Evolutionary conservation across 768 basidiomycete genomes (phyloP), one percentile per base, ranked within the genome.

Genomic region (Lentinus brumalis): DNA sequence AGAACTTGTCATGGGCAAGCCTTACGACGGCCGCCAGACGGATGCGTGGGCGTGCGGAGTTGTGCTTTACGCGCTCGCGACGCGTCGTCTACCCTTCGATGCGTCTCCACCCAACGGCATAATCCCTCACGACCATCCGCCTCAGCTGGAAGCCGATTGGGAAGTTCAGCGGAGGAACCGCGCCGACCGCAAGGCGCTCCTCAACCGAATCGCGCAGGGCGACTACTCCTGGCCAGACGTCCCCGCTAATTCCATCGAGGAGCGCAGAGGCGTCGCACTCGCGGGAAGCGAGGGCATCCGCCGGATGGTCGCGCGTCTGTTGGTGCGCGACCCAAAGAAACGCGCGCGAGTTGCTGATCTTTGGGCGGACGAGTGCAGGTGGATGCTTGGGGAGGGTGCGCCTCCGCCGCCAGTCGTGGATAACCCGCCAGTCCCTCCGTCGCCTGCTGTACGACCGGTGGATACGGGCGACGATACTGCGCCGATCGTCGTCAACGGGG

Each of bases 11-110:
- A 65, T 56, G 32, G 81, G 78, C 32, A 77, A 78, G 50, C 77
- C 81, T 35, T 96, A 96, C 74, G 92, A 96, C 73, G 92, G 91
- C 2, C 79, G 91, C 14, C 81, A 87, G 70, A 94, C 92, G 54
- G 94, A 96, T 71, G 86, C 88, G 12, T 96, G 94, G 94, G 92
- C 92, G 10, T 86, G 88, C 67, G 93, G 93, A 1, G 88, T 94
- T n/a, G 91, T 94, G 51, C 74, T 95, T 12, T 96, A 85, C 72
- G 91, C 89, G 39, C 78, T 95, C 52, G 81, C 87, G 8, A 86
- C 81, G 41, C 80, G 92, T 41, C 74, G 79, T 39, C 71, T 95
- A 55, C 94, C 92, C 4, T 96, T 96, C 75, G 92, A 78, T 50
- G 46, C 67, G 12, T 59, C 67, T 0, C 56, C 54, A 30, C 38